A percentile compares a stretch with the other conserved stretches of the same genome.
Evolutionary conservation across 2,329 filamentous ascomycete species (phyloP).

Genomic region (Botrytis deweyae): DNA sequence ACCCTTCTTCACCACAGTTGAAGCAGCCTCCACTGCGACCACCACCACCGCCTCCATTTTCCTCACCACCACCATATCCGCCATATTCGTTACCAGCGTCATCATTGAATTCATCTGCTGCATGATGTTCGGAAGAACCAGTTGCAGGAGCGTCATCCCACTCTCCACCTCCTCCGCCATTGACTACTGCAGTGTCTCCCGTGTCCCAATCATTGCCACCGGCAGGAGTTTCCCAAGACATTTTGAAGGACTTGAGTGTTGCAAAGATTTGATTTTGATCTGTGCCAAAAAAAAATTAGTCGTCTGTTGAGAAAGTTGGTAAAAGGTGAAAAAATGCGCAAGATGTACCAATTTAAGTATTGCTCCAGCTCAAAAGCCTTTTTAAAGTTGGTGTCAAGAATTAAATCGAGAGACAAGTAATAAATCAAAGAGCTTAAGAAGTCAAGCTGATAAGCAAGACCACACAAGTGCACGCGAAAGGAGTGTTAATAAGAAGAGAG

Average conservation of each 20-base stretch:
- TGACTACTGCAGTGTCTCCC: not conserved
- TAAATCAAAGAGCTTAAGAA: not conserved
- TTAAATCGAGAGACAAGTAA: not conserved
- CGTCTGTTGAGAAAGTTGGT: not conserved
- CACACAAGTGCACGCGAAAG: too few species aligned
- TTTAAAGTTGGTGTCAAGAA: not conserved
- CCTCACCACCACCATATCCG: slow-evolving; percentile 9
- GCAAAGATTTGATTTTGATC: not conserved
- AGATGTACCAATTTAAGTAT: slow-evolving; percentile 2
- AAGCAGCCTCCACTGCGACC: slow-evolving; percentile 47
- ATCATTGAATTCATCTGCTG: slow-evolving; percentile 7
- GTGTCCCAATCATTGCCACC: slow-evolving; percentile 19
- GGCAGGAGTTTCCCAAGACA: slow-evolving; percentile 35
- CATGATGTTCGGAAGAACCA: not conserved
- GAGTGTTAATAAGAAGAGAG: not conserved
- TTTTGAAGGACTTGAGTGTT: slow-evolving; percentile 22
- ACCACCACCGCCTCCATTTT: slow-evolving; percentile 21
- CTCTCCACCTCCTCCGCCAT: slow-evolving; percentile 12
- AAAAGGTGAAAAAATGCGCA: not conserved
- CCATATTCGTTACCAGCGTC: not conserved
- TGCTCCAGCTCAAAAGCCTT: not conserved
- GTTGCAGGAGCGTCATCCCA: not conserved
- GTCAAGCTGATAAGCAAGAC: slow-evolving; percentile 4
- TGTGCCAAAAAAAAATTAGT: not conserved
- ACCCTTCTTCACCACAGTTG: slow-evolving; percentile 62